Conservation (phyloP, 2,329 filamentous ascomycete species). For the Tolypocladium pustulatum region DNA sequence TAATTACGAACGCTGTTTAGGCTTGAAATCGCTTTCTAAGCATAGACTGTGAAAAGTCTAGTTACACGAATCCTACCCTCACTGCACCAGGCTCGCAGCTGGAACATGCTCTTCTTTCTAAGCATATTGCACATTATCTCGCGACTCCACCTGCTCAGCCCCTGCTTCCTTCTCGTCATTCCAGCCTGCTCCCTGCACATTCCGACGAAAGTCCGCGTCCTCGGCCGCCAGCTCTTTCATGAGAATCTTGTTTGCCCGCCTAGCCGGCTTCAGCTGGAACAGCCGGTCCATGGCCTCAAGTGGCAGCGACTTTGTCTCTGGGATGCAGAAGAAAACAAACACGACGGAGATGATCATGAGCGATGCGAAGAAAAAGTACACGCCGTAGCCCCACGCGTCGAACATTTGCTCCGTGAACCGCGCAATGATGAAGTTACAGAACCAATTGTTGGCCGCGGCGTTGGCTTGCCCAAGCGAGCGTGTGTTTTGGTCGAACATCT, state of each 20-base stretch:
- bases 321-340: constrained; percentile 53
- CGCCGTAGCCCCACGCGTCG: constrained; percentile 46
- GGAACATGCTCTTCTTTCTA: neutral
- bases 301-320: constrained; percentile 56
- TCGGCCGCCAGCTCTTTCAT: constrained; percentile 29
- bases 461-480: constrained; percentile 58
- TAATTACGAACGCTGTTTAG: too few species aligned
- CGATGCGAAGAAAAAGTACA: constrained; percentile 59
- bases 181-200: constrained; percentile 13
- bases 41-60: neutral
- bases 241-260: constrained; percentile 30
- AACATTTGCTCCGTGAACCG: constrained; percentile 61
- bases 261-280: constrained; percentile 38
- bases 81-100: neutral
- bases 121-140: neutral
- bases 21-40: neutral
- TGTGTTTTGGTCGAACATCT: constrained; percentile 62
- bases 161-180: constrained; percentile 15
- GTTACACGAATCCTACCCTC: neutral
- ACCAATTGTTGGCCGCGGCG: constrained; percentile 63
- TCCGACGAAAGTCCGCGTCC: constrained; percentile 23
- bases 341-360: constrained; percentile 47
- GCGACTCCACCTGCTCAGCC: constrained; percentile 14
- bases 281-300: constrained; percentile 55
- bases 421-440: constrained; percentile 60